phyloP scores from a whole-genome alignment of 805 yeast species.

The Naumovozyma baii region DNA sequence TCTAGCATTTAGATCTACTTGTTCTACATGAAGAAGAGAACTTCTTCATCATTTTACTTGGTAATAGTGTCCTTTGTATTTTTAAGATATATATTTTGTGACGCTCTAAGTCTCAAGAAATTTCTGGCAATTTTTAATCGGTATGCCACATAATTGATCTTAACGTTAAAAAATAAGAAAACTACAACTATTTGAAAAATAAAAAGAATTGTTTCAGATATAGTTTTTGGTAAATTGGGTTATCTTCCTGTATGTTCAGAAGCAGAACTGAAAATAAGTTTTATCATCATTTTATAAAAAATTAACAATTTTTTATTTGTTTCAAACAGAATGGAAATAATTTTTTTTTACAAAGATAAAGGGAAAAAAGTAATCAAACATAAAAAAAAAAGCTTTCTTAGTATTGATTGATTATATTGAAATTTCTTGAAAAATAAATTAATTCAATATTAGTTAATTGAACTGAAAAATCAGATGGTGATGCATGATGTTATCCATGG shows the following conservation, averaged over 20 bases:
- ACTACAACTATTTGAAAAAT: too few relatives aligned
- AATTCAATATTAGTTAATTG: background rate
- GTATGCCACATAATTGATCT: too few relatives aligned
- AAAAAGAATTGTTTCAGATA: conserved; percentile 28
- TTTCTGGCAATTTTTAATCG: too few relatives aligned
- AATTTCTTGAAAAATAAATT: background rate
- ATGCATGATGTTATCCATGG: conserved; percentile 86
- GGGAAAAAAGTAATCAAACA: too few relatives aligned
- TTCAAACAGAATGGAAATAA: conserved; percentile 3
- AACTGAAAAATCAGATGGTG: conserved; percentile 77
- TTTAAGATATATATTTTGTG: background rate
- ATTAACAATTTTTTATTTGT: background rate
- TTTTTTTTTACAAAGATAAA: background rate
- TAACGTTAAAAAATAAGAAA: too few relatives aligned
- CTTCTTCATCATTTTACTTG: too few relatives aligned
- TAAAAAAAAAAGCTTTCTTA: too few relatives aligned
- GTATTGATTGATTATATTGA: background rate
- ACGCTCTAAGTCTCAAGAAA: too few relatives aligned
- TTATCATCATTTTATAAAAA: conserved; percentile 24
- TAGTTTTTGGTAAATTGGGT: conserved; percentile 53
- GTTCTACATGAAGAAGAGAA: too few relatives aligned
- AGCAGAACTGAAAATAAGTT: conserved; percentile 79
- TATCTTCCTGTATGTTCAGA: conserved; percentile 84
- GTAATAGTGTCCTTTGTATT: too few relatives aligned
- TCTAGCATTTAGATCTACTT: too few relatives aligned